These are phyloP conservation scores for Tinospora cordifolia DNA, from an alignment of 164 flowering plant genomes.

Conservation along the genomic window DNA sequence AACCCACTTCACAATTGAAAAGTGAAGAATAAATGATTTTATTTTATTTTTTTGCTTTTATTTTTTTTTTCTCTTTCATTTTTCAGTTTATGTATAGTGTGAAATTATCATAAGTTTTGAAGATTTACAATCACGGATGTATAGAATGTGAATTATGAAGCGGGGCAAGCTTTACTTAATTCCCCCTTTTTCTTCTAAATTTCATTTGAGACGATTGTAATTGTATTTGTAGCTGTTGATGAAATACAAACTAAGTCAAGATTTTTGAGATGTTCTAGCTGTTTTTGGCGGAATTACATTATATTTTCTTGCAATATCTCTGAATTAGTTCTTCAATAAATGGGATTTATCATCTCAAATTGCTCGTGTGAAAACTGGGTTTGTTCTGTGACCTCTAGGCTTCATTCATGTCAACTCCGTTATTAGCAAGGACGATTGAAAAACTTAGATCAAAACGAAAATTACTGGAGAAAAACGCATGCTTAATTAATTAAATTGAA, in stretches of 20 bases:
- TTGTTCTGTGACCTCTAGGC: neutral
- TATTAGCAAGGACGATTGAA: neutral
- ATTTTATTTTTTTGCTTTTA: constrained; percentile 3
- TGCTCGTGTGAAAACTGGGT: neutral
- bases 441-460: neutral
- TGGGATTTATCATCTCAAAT: neutral
- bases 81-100: neutral
- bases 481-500: neutral
- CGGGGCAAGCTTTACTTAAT: neutral
- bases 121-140: neutral
- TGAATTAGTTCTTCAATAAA: neutral
- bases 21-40: too few relatives aligned
- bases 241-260: neutral
- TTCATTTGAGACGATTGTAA: neutral
- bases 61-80: too few relatives aligned
- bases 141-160: constrained; percentile 2
- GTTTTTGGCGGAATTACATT: neutral
- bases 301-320: neutral
- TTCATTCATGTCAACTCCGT: neutral
- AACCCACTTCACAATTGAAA: constrained; percentile 41
- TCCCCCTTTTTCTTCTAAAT: neutral
- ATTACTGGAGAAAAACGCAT: neutral
- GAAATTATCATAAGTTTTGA: neutral
- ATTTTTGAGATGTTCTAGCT: neutral
- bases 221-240: neutral